Conservation (phyloP, 1,284 basidiomycete genomes). For the Chalciporus sp. region DNA sequence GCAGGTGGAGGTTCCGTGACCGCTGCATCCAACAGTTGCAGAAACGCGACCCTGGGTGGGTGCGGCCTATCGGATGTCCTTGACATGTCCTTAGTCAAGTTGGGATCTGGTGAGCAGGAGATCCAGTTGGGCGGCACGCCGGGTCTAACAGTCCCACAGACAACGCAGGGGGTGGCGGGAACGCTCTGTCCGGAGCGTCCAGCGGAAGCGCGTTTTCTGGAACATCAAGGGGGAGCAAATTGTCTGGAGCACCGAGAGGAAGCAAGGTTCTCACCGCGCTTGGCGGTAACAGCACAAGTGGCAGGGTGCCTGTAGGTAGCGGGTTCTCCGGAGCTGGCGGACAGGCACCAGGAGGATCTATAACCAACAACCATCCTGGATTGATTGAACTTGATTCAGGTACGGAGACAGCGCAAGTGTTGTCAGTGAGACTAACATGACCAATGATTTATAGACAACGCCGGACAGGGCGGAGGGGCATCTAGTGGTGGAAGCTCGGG, state of each 20-base stretch:
- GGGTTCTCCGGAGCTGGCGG: constrained; percentile 10
- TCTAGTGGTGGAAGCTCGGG: constrained; percentile 15
- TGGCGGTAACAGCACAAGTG: not conserved
- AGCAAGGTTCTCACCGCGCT: too few species aligned
- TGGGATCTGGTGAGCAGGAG: constrained; percentile 19
- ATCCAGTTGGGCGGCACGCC: not conserved
- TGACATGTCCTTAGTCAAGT: constrained; percentile 3
- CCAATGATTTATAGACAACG: constrained; percentile 13
- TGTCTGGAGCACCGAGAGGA: too few species aligned
- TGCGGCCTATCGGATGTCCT: not conserved
- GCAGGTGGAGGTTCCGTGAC: constrained; percentile 16
- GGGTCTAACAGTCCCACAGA: constrained; percentile 13
- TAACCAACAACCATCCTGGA: constrained; percentile 1
- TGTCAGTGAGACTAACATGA: not conserved
- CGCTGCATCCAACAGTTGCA: constrained; percentile 9
- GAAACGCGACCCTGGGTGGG: not conserved
- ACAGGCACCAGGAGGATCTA: constrained; percentile 9
- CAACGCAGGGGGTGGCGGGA: constrained; percentile 29
- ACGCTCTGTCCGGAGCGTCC: constrained; percentile 27
- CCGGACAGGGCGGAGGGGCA: constrained; percentile 10
- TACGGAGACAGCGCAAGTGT: not conserved
- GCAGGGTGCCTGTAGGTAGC: constrained; percentile 4
- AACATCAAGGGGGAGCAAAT: too few species aligned
- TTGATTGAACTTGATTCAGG: constrained; percentile 21
- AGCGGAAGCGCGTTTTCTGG: not conserved